Conservation (phyloP, 208 protist species). For the Trypanosoma rangeli region DNA sequence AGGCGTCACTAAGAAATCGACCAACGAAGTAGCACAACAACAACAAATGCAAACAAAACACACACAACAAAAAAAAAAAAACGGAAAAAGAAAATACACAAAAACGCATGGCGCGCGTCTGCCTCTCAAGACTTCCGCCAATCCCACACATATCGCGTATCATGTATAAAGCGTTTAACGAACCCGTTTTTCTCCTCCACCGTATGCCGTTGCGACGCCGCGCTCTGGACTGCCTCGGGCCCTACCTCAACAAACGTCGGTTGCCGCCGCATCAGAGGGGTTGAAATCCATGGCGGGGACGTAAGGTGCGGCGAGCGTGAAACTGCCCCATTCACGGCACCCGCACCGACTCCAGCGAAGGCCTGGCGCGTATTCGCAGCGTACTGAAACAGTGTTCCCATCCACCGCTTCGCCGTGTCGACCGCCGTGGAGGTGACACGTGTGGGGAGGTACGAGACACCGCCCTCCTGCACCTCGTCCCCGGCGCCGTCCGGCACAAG, state of each 20-base stretch:
- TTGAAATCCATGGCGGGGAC: not conserved
- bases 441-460: constrained; percentile 36
- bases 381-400: constrained; percentile 59
- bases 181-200: constrained; percentile 9
- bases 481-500: constrained; percentile 8
- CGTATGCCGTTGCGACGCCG: not conserved
- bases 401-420: constrained; percentile 37
- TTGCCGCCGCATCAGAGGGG: constrained; percentile 1
- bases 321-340: not conserved
- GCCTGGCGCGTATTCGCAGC: constrained; percentile 19
- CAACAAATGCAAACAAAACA: not conserved
- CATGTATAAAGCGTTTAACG: constrained; percentile 41
- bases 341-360: not conserved
- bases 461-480: not conserved
- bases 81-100: not conserved
- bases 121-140: constrained; percentile 33
- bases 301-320: not conserved
- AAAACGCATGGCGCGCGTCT: too few relatives aligned
- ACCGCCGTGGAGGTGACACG: constrained; percentile 52
- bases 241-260: constrained; percentile 26
- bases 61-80: not conserved
- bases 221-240: not conserved
- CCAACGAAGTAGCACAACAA: too few relatives aligned
- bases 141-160: constrained; percentile 54
- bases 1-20: too few relatives aligned